phyloP scores from a whole-genome alignment of 1,284 basidiomycete species.

The Cutaneotrichosporon cyanovorans region DNA sequence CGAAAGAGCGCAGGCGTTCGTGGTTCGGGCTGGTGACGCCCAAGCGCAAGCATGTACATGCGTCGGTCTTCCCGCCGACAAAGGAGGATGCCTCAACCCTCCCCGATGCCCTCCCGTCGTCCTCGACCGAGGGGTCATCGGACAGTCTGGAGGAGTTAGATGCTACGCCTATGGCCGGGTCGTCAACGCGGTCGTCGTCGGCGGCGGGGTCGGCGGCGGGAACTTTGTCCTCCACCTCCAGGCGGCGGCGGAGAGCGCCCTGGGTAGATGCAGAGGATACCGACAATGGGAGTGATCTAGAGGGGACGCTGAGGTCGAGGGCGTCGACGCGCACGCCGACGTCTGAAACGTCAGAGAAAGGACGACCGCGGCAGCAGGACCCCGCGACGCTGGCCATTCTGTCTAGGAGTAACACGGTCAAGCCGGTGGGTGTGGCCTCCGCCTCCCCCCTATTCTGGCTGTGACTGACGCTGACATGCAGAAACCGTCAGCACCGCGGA shows the following conservation, averaged over 20 bases:
- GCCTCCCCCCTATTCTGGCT: neutral
- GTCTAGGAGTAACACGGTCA: conserved; percentile 10
- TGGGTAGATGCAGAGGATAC: neutral
- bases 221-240: too few species aligned
- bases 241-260: neutral
- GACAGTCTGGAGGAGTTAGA: conserved; percentile 12
- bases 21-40: conserved; percentile 34
- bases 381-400: conserved; percentile 18
- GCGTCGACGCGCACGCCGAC: conserved; percentile 3
- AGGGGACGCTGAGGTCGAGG: conserved; percentile 21
- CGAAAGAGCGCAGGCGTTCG: conserved; percentile 24
- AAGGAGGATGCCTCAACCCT: too few species aligned
- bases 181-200: too few species aligned
- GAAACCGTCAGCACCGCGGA: conserved; percentile 18
- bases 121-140: neutral
- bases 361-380: conserved; percentile 29
- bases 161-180: conserved; percentile 6
- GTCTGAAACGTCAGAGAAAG: conserved; percentile 10
- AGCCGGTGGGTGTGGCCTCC: conserved; percentile 13
- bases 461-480: conserved; percentile 2
- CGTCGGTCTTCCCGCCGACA: neutral
- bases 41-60: conserved; percentile 10
- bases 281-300: conserved; percentile 16
- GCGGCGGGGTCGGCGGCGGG: too few species aligned
- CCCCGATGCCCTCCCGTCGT: neutral